phyloP scores from a whole-genome alignment of 2,329 filamentous ascomycete species.

The Graphium sp. region DNA sequence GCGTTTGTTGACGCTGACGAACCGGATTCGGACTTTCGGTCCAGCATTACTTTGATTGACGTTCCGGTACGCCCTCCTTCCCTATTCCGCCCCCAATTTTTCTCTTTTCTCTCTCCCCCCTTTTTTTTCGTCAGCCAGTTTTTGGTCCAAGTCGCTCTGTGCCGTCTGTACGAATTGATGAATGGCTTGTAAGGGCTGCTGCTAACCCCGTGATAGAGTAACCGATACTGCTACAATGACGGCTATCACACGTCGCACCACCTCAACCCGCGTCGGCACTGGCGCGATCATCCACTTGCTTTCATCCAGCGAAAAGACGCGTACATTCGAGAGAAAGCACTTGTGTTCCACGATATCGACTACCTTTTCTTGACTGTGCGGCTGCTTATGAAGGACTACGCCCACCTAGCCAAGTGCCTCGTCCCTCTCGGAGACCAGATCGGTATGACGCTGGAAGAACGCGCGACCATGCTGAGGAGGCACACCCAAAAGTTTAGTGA shows the following conservation, averaged over 20 bases:
- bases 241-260: slow-evolving; percentile 73
- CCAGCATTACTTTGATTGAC: slow-evolving; percentile 65
- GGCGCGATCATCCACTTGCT: slow-evolving; percentile 62
- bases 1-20: slow-evolving; percentile 62
- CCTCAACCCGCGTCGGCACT: slow-evolving; percentile 62
- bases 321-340: slow-evolving; percentile 49
- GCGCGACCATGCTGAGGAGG: slow-evolving; percentile 41
- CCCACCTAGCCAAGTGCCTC: slow-evolving; percentile 48
- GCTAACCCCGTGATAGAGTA: slow-evolving; percentile 35
- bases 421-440: slow-evolving; percentile 63
- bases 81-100: slow-evolving; percentile 1
- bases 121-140: neutral
- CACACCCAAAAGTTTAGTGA: slow-evolving; percentile 52
- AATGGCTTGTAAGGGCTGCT: neutral
- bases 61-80: slow-evolving; percentile 43
- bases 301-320: slow-evolving; percentile 53
- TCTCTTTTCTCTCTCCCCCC: too few relatives aligned
- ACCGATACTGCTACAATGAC: slow-evolving; percentile 70
- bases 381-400: slow-evolving; percentile 55
- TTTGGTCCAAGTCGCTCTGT: neutral
- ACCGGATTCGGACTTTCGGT: slow-evolving; percentile 62
- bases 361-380: slow-evolving; percentile 60
- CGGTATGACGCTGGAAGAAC: slow-evolving; percentile 44
- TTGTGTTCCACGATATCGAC: slow-evolving; percentile 70
- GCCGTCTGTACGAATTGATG: neutral